A percentile compares a stretch with the other conserved stretches of the same genome.
Conservation (phyloP, 2,329 filamentous ascomycete species). For the Sphaerulina populicola region DNA sequence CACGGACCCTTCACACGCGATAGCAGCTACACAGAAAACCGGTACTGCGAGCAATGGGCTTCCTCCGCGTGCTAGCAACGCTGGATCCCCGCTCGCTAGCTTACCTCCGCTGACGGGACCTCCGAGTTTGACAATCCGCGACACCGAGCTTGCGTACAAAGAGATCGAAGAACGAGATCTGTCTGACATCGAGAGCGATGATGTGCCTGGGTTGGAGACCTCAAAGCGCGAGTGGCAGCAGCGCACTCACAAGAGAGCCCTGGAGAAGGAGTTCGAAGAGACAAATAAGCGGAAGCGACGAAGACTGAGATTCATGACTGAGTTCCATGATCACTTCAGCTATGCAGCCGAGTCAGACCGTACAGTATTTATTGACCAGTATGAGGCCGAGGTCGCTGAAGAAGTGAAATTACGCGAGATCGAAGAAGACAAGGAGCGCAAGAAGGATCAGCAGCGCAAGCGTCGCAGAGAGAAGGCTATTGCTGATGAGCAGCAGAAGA, state of each 20-base stretch:
- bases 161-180: constrained; percentile 57
- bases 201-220: constrained; percentile 41
- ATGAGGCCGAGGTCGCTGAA: constrained; percentile 72
- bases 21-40: constrained; percentile 6
- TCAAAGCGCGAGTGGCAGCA: constrained; percentile 48
- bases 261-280: constrained; percentile 59
- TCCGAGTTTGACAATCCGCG: constrained; percentile 33
- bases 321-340: constrained; percentile 52
- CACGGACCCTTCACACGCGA: not conserved
- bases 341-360: constrained; percentile 63
- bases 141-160: constrained; percentile 52
- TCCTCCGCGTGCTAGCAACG: not conserved
- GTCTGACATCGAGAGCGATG: constrained; percentile 51
- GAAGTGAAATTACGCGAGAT: constrained; percentile 86
- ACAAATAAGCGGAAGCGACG: constrained; percentile 58
- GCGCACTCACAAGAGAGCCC: constrained; percentile 56
- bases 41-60: constrained; percentile 1
- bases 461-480: constrained; percentile 88
- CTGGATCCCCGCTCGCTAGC: constrained; percentile 3
- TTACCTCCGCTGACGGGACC: constrained; percentile 29
- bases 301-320: constrained; percentile 48
- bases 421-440: constrained; percentile 92
- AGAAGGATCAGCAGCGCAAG: constrained; percentile 99
- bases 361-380: constrained; percentile 64
- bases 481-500: constrained; percentile 77